Conservation (phyloP, 148 eudicot species). For the Polygonum maritimum region DNA sequence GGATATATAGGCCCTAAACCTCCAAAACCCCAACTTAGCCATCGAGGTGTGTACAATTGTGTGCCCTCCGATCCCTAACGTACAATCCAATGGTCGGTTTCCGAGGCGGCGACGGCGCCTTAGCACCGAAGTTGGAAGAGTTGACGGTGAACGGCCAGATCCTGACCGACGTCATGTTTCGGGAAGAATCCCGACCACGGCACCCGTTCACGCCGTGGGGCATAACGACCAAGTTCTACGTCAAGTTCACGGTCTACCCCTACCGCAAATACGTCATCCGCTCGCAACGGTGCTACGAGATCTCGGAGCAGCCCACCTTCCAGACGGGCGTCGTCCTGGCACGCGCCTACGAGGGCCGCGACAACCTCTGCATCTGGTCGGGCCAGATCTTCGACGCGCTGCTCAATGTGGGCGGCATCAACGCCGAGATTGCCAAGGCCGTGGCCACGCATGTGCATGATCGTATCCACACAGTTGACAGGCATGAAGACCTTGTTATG, state of each 20-base stretch:
- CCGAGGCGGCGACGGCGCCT: too few relatives aligned
- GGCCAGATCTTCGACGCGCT: neutral
- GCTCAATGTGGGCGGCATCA: neutral
- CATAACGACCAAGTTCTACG: neutral
- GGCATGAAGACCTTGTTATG: neutral
- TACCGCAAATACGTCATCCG: neutral
- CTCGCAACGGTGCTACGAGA: neutral
- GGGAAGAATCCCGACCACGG: neutral
- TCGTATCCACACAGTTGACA: neutral
- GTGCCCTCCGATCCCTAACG: too few relatives aligned
- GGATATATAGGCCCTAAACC: too few relatives aligned
- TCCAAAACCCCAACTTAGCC: too few relatives aligned
- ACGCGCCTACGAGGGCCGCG: neutral
- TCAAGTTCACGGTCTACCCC: neutral
- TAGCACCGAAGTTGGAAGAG: neutral
- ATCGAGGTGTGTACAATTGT: too few relatives aligned
- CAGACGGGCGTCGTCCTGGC: neutral
- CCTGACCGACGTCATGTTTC: neutral
- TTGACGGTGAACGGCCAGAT: neutral
- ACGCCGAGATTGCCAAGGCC: neutral
- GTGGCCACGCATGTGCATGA: neutral
- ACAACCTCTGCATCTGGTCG: conserved; percentile 1
- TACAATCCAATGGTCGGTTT: neutral
- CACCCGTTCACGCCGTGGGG: conserved; percentile 2
- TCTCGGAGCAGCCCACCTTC: neutral